These are phyloP conservation scores for Nitzschia putrida DNA, from an alignment of 108 stramenopile genomes.

Conservation along the genomic window DNA sequence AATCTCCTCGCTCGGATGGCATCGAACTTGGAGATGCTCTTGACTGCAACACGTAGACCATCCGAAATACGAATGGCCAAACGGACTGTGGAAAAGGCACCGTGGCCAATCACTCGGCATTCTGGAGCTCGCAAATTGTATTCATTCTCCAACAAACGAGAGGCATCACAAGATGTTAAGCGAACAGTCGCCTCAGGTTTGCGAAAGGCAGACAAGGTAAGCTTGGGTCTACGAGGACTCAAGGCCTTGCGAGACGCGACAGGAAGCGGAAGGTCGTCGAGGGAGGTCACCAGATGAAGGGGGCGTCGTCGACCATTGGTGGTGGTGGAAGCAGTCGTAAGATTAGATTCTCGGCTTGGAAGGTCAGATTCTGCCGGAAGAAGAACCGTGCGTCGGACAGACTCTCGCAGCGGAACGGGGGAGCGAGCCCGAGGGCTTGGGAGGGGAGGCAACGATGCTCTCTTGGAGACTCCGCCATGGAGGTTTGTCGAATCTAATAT, in stretches of 20 bases:
- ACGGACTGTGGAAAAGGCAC: slow-evolving; percentile 76
- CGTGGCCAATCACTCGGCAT: slow-evolving; percentile 80
- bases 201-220: slow-evolving; percentile 77
- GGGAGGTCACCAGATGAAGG: slow-evolving; percentile 4
- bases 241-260: background rate
- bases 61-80: slow-evolving; percentile 54
- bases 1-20: slow-evolving; percentile 68
- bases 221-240: slow-evolving; percentile 9
- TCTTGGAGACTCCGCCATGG: too few relatives aligned
- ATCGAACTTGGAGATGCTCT: slow-evolving; percentile 85
- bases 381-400: too few relatives aligned
- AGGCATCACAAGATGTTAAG: slow-evolving; percentile 62
- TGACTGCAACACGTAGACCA: slow-evolving; percentile 71
- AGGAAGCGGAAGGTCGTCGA: slow-evolving; percentile 9
- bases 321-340: too few relatives aligned
- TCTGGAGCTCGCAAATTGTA: slow-evolving; percentile 67
- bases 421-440: too few relatives aligned
- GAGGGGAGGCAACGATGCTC: too few relatives aligned
- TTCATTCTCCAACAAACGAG: slow-evolving; percentile 52
- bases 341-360: too few relatives aligned
- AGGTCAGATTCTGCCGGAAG: too few relatives aligned
- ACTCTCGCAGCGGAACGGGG: too few relatives aligned
- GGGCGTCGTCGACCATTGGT: background rate
- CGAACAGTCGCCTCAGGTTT: slow-evolving; percentile 69
- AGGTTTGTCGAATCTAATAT: too few relatives aligned